These are phyloP conservation scores for Didymosphaeria variabile DNA, from an alignment of 2,329 filamentous ascomycete genomes.

Conservation along the genomic window DNA sequence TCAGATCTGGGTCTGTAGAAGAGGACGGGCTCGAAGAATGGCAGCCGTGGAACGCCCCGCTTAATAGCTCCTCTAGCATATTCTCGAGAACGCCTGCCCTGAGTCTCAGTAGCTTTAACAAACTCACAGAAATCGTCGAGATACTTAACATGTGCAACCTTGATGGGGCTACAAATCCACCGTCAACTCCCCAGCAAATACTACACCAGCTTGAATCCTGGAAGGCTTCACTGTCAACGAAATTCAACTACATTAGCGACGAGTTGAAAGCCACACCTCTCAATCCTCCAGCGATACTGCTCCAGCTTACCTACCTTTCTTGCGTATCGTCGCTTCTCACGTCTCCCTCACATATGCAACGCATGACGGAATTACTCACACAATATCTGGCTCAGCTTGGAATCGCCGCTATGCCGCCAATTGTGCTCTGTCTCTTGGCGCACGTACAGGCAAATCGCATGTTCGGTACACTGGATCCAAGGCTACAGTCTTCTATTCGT, in stretches of 20 bases:
- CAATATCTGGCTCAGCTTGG: conserved; percentile 35
- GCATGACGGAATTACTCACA: conserved; percentile 36
- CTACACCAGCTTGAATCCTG: conserved; percentile 49
- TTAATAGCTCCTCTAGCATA: conserved; percentile 42
- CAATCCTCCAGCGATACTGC: conserved; percentile 39
- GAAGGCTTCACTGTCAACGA: conserved; percentile 41
- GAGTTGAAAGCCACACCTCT: conserved; percentile 23
- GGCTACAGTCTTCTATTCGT: conserved; percentile 28
- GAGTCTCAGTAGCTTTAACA: conserved; percentile 63
- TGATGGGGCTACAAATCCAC: conserved; percentile 24
- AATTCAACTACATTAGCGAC: conserved; percentile 31
- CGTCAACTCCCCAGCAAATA: conserved; percentile 42
- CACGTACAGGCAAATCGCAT: conserved; percentile 27
- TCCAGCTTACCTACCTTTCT: conserved; percentile 40
- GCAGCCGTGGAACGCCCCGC: conserved; percentile 72
- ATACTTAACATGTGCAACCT: conserved; percentile 28
- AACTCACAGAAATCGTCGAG: conserved; percentile 50
- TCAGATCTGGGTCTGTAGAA: conserved; percentile 60
- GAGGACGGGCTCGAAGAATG: conserved; percentile 78
- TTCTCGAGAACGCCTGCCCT: conserved; percentile 46
- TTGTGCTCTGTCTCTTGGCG: conserved; percentile 36
- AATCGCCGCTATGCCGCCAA: conserved; percentile 36
- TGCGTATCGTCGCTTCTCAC: conserved; percentile 32
- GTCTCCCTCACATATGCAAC: conserved; percentile 29
- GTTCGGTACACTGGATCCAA: conserved; percentile 25